Base-by-base conservation (phyloP, 2,329 filamentous ascomycete genomes). In the Pseudogymnoascus sp. region DNA sequence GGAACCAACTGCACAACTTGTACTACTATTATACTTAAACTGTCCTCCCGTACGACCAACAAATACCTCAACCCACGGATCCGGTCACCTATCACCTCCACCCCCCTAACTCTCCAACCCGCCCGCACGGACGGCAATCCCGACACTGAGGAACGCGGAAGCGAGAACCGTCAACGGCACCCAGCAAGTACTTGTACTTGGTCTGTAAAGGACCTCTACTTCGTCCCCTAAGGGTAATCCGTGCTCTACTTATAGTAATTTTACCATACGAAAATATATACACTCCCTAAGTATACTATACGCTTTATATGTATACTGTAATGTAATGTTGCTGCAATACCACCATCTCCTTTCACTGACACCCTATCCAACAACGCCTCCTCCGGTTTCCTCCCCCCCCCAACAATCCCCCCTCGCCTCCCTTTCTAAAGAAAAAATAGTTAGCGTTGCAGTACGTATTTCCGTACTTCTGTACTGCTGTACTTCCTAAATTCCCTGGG, bases 121-220 rank as follows among this genome's bases (percentile, higher is more conserved):
- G 48, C 48, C 25, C 48, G 48, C 48, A 54, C 48, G 48, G 48
- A 54, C 48, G 31, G 48, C 48, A 54, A 54, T 54, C 48, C 48
- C 48, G 48, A 54, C 48, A 31, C 48, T 54, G 48, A 54, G 48
- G 48, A 10, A 54, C 48, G 23, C 48, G 48, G 48, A 54, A 54
- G 25, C 48, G 25, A 54, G 48, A 54, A 31, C 48, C 48, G 23
- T 51, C 45, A 51, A 51, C 45, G 25, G 48, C 48, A 54, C 48
- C 28, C 25, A 31, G 2, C 43, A 48, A 25, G 43, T 48, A 48
- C 43, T n/a, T 25, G 5, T 48, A 48, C 43, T 48, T 48, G 7
- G n/a, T 23, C 21, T 10, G 28, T 31, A 7, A 8, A 31, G 28
- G 28, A 31, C n/a, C 37, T 13, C 43, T 48, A 13, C 19, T 48